A percentile compares a stretch with the other conserved stretches of the same genome.
These are phyloP conservation scores for Terana coerulea DNA, from an alignment of 768 basidiomycete species.

Conservation along the genomic window DNA sequence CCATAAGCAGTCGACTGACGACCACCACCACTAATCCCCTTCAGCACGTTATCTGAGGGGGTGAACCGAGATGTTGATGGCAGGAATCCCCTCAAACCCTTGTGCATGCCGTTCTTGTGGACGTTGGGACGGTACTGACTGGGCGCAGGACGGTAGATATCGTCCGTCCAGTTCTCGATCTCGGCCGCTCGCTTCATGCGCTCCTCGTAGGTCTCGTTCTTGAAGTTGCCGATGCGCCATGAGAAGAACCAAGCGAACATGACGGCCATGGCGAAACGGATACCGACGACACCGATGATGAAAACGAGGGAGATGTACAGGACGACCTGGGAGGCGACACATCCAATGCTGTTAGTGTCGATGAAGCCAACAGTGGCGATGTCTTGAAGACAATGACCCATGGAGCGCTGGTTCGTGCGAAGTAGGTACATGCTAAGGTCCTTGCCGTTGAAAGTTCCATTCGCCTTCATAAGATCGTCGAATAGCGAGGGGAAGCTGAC, in stretches of 20 bases:
- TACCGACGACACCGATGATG: constrained; percentile 94
- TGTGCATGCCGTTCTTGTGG: constrained; percentile 61
- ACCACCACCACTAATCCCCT: constrained; percentile 40
- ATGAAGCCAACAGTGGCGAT: constrained; percentile 88
- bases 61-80: constrained; percentile 75
- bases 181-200: constrained; percentile 84
- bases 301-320: constrained; percentile 94
- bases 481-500: constrained; percentile 84
- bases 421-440: constrained; percentile 87
- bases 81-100: constrained; percentile 56
- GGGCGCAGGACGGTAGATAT: constrained; percentile 93
- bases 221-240: constrained; percentile 93
- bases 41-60: constrained; percentile 58
- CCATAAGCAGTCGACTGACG: constrained; percentile 66
- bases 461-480: constrained; percentile 64
- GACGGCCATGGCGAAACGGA: constrained; percentile 95
- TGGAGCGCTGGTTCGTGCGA: constrained; percentile 60
- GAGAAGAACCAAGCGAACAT: constrained; percentile 98
- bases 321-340: constrained; percentile 92
- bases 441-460: constrained; percentile 72
- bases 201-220: constrained; percentile 87
- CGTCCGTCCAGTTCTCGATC: constrained; percentile 95
- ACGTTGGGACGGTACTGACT: constrained; percentile 89
- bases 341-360: constrained; percentile 92
- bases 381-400: constrained; percentile 85